Conservation (phyloP, 1,284 basidiomycete genomes). For the Cutaneotrichosporon dermatis region DNA sequence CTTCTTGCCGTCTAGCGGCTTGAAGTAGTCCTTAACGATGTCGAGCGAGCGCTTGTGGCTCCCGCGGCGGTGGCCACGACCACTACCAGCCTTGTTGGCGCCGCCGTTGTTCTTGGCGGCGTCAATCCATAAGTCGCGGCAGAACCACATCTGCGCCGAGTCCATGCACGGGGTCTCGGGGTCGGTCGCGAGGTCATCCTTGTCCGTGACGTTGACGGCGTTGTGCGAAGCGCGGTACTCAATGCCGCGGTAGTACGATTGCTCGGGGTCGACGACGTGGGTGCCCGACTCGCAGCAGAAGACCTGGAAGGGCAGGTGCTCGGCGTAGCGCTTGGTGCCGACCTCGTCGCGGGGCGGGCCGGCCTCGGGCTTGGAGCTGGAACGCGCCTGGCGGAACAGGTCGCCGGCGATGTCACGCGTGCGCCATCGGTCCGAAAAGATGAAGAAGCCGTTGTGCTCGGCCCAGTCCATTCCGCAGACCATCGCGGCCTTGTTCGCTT, state of each 20-base stretch:
- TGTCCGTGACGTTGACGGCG: conserved; percentile 69
- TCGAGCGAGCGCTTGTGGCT: conserved; percentile 25
- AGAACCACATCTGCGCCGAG: conserved; percentile 92
- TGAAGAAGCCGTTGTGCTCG: conserved; percentile 90
- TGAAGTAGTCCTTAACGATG: conserved; percentile 24
- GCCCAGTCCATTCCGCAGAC: conserved; percentile 99
- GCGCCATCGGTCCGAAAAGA: conserved; percentile 93
- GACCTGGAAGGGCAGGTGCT: conserved; percentile 90
- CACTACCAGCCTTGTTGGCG: conserved; percentile 42
- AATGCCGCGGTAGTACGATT: conserved; percentile 86
- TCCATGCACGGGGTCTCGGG: conserved; percentile 83
- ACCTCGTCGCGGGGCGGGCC: conserved; percentile 79
- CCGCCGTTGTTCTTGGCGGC: conserved; percentile 64
- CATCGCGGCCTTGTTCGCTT: conserved; percentile 86
- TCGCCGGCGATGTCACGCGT: conserved; percentile 93
- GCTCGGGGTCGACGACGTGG: conserved; percentile 85
- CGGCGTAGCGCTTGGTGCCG: conserved; percentile 74
- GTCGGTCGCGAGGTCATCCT: conserved; percentile 57
- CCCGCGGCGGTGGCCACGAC: conserved; percentile 16
- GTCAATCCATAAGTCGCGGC: conserved; percentile 83
- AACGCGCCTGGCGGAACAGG: conserved; percentile 90
- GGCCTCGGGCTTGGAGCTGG: conserved; percentile 79
- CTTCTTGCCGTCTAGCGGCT: conserved; percentile 16
- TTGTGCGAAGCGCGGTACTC: conserved; percentile 71
- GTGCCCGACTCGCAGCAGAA: conserved; percentile 96